These are phyloP conservation scores for Cymbidium sinense DNA, from an alignment of 106 monocot genomes.

Conservation along the genomic window DNA sequence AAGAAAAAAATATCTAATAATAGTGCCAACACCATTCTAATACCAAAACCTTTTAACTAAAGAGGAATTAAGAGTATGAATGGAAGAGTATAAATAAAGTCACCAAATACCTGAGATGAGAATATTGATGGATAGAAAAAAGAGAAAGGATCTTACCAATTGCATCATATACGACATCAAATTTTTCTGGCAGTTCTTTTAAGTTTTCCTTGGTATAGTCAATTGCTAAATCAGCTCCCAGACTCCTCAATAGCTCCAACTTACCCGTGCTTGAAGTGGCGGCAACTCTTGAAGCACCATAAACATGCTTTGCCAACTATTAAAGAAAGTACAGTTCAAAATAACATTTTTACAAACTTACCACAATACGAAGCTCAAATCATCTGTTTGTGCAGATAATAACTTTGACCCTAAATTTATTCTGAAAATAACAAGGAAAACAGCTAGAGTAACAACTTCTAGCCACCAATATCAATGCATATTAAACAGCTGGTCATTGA, in stretches of 20 bases:
- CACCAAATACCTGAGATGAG: background rate
- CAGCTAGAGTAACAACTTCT: too few relatives aligned
- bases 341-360: background rate
- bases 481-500: too few relatives aligned
- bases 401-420: too few relatives aligned
- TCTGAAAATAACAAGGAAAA: too few relatives aligned
- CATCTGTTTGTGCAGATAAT: too few relatives aligned
- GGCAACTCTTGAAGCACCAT: slow-evolving; percentile 76
- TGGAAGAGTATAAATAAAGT: background rate
- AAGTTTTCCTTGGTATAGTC: slow-evolving; percentile 95
- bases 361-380: too few relatives aligned
- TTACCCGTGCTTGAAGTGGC: slow-evolving; percentile 85
- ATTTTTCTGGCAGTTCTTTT: slow-evolving; percentile 79
- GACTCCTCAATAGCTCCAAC: slow-evolving; percentile 73
- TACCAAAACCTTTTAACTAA: background rate
- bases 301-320: slow-evolving; percentile 87
- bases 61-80: background rate
- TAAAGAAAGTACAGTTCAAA: slow-evolving; percentile 10
- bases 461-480: too few relatives aligned
- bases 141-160: slow-evolving; percentile 44
- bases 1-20: too few relatives aligned
- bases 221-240: slow-evolving; percentile 83
- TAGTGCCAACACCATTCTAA: background rate
- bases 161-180: slow-evolving; percentile 85
- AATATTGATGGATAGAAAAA: background rate